Conservation (phyloP, 495 filamentous ascomycete species). For the Penicillium cataractarum region DNA sequence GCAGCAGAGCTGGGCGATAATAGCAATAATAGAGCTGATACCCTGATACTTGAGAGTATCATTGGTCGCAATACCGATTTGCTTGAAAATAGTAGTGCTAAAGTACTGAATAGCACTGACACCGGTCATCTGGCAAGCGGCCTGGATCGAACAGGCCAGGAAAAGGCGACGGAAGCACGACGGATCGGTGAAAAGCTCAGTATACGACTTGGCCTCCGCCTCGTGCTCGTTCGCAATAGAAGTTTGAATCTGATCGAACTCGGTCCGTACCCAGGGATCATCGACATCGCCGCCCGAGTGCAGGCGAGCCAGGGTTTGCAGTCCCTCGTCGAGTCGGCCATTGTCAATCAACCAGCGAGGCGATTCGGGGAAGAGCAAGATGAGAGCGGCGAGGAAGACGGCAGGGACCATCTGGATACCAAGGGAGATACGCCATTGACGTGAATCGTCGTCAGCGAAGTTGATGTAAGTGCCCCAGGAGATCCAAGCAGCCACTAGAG, state of each 20-base stretch:
- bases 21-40: background rate
- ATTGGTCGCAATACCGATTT: constrained; percentile 61
- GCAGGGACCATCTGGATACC: constrained; percentile 64
- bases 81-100: constrained; percentile 57
- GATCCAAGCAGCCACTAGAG: constrained; percentile 25
- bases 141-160: constrained; percentile 61
- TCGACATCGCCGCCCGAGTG: constrained; percentile 60
- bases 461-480: constrained; percentile 36
- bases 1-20: background rate
- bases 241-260: constrained; percentile 60
- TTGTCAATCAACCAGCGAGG: constrained; percentile 53
- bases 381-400: constrained; percentile 54
- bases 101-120: constrained; percentile 70
- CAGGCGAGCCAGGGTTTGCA: constrained; percentile 59
- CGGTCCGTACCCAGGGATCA: constrained; percentile 65
- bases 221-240: constrained; percentile 42
- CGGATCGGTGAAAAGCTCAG: constrained; percentile 60
- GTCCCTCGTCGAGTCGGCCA: constrained; percentile 54
- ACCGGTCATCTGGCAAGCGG: constrained; percentile 66
- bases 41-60: constrained; percentile 20
- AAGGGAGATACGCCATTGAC: constrained; percentile 34
- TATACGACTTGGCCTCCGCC: constrained; percentile 61
- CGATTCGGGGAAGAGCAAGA: constrained; percentile 59
- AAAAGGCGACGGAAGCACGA: constrained; percentile 64
- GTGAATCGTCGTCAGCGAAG: constrained; percentile 44